Percentiles rank a stretch among this genome's conserved stretches.
These are phyloP conservation scores for Amaranthus hypochondriacus DNA, from an alignment of 148 eudicot species.

Conservation along the genomic window DNA sequence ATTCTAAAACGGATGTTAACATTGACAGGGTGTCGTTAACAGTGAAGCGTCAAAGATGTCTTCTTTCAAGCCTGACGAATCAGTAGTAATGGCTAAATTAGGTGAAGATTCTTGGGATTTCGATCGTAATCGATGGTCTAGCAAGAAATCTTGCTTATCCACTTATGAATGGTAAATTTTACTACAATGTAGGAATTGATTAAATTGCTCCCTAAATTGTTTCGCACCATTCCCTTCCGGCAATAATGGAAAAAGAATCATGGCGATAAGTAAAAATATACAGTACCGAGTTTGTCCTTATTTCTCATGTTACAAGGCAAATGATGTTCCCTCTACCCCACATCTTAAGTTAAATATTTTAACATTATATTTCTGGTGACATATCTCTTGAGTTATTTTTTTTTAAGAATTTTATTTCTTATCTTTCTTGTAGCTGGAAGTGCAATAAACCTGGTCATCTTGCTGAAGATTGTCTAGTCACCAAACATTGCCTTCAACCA, in stretches of 20 bases:
- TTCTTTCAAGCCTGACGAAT: conserved; percentile 21
- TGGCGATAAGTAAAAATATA: neutral
- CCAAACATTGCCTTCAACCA: conserved; percentile 30
- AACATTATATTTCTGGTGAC: neutral
- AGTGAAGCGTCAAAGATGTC: conserved; percentile 21
- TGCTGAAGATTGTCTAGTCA: conserved; percentile 64
- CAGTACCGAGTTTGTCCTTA: neutral
- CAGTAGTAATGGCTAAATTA: conserved; percentile 32
- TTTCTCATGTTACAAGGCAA: neutral
- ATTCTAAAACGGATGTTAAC: conserved; percentile 17
- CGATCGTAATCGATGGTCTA: conserved; percentile 63
- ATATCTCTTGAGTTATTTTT: conserved; percentile 2
- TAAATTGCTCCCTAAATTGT: neutral
- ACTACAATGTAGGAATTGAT: neutral
- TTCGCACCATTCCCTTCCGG: neutral
- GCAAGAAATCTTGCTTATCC: conserved; percentile 53
- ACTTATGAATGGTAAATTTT: conserved; percentile 64
- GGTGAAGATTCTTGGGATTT: conserved; percentile 67
- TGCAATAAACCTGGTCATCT: conserved; percentile 89
- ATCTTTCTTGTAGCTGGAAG: conserved; percentile 57
- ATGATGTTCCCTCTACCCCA: neutral
- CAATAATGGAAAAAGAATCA: neutral
- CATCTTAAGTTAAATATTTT: neutral
- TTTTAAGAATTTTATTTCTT: neutral
- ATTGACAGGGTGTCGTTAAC: conserved; percentile 29